phyloP scores from a whole-genome alignment of 306 rosid species.

The Albizia julibrissin region DNA sequence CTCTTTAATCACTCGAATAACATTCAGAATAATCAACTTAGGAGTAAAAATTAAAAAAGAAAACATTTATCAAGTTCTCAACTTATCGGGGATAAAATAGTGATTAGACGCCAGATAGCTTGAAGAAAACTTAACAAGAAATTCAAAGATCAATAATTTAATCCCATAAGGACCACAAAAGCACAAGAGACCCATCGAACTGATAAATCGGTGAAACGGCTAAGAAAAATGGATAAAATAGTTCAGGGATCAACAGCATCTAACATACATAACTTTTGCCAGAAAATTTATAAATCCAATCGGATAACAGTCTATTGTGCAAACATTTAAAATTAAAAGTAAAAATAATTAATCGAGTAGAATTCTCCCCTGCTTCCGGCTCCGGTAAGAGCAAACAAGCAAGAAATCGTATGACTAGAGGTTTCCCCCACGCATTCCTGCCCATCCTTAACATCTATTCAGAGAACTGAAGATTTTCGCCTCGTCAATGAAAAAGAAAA shows the following conservation, averaged over 20 bases:
- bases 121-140: neutral
- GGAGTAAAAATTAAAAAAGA: neutral
- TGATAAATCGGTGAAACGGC: neutral
- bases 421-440: constrained; percentile 18
- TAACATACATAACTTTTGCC: neutral
- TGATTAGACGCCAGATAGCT: neutral
- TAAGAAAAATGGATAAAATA: neutral
- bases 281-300: neutral
- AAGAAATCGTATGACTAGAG: constrained; percentile 26
- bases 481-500: neutral
- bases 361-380: constrained; percentile 48
- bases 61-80: neutral
- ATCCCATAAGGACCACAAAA: neutral
- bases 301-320: neutral
- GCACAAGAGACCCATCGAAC: neutral
- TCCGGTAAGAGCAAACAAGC: constrained; percentile 33
- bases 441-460: constrained; percentile 33
- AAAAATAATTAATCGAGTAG: constrained; percentile 13
- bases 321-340: neutral
- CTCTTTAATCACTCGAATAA: neutral
- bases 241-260: neutral
- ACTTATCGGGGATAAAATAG: neutral
- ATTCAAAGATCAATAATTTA: neutral
- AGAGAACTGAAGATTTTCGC: constrained; percentile 12
- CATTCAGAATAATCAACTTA: neutral